Percentiles rank a stretch among this genome's conserved stretches.
phyloP scores from a whole-genome alignment of 331 rosid genomes.

The Acacia pycnantha region DNA sequence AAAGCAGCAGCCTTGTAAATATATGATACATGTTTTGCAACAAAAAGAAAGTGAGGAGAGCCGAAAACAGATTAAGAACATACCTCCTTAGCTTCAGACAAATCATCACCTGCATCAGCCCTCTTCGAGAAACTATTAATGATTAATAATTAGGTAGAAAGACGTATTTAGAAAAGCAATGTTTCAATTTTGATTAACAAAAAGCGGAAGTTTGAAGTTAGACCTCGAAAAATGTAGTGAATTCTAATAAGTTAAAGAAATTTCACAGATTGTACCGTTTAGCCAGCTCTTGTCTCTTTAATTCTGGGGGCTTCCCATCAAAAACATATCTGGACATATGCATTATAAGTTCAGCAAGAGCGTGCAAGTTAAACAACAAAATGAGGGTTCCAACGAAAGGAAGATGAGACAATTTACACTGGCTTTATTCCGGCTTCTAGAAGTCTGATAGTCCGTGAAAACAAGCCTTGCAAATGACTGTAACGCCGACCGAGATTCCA shows the following conservation, averaged over 20 bases:
- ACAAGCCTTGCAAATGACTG: conserved; percentile 99
- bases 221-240: background rate
- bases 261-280: conserved; percentile 62
- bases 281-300: conserved; percentile 92
- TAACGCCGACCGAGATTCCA: background rate
- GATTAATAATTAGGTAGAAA: conserved; percentile 23
- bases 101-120: conserved; percentile 78
- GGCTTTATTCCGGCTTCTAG: conserved; percentile 97
- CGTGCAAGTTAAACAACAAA: background rate
- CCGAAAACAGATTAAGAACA: conserved; percentile 11
- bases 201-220: background rate
- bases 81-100: conserved; percentile 79
- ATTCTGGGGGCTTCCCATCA: conserved; percentile 89
- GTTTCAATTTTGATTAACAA: background rate
- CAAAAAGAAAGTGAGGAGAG: background rate
- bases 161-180: background rate
- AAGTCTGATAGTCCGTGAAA: conserved; percentile 89
- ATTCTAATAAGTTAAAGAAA: background rate
- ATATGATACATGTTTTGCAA: background rate
- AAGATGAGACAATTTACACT: conserved; percentile 49
- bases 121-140: conserved; percentile 65
- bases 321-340: conserved; percentile 72
- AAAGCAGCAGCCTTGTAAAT: conserved; percentile 23
- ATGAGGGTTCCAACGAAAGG: conserved; percentile 7
- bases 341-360: conserved; percentile 4